These are phyloP conservation scores for Davidsoniella neocaledoniae DNA, from an alignment of 2,329 filamentous ascomycete genomes.

Conservation along the genomic window DNA sequence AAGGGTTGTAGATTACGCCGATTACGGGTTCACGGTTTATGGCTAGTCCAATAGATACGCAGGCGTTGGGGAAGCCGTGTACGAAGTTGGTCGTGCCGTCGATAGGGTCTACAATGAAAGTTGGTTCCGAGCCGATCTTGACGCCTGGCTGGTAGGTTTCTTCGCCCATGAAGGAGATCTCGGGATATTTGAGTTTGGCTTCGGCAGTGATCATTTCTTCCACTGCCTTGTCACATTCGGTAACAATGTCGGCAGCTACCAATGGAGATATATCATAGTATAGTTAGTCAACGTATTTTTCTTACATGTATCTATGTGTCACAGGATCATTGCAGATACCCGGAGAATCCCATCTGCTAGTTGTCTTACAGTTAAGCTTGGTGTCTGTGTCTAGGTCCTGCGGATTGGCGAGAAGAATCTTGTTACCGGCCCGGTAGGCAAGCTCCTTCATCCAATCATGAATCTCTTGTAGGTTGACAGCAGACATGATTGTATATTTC, in stretches of 20 bases:
- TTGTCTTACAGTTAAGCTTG: conserved; percentile 44
- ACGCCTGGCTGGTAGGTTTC: conserved; percentile 58
- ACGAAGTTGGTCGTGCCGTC: conserved; percentile 74
- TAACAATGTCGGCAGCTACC: conserved; percentile 50
- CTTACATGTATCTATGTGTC: not conserved
- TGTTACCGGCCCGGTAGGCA: conserved; percentile 45
- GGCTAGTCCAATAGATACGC: conserved; percentile 59
- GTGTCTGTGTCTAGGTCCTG: conserved; percentile 38
- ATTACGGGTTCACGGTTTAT: conserved; percentile 44
- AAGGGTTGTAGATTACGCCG: conserved; percentile 70
- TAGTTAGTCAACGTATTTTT: conserved; percentile 12
- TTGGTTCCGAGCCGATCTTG: conserved; percentile 46
- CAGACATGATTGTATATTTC: conserved; percentile 26
- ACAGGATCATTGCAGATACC: not conserved
- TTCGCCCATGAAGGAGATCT: conserved; percentile 52
- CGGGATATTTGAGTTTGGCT: conserved; percentile 35
- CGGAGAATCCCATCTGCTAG: not conserved
- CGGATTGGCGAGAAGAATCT: conserved; percentile 46
- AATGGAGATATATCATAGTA: conserved; percentile 4
- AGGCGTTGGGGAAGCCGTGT: conserved; percentile 57
- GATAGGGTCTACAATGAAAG: conserved; percentile 69
- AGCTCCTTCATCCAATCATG: conserved; percentile 43
- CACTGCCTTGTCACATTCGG: conserved; percentile 49
- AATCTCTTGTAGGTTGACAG: conserved; percentile 42
- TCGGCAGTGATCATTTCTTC: conserved; percentile 42